Base-by-base conservation (phyloP, 495 filamentous ascomycete species). In the Aspergillus cavernicola region DNA sequence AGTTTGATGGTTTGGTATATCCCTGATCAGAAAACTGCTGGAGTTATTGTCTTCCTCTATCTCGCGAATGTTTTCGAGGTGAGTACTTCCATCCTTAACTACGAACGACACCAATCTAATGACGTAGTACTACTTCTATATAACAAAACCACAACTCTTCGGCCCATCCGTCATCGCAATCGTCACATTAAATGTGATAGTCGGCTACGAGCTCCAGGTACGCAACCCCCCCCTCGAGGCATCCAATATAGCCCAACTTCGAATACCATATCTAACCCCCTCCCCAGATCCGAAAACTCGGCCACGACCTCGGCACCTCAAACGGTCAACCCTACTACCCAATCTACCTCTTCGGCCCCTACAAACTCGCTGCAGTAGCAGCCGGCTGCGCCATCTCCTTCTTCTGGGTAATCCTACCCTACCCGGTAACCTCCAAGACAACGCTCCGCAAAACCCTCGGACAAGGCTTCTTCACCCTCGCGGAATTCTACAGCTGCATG, bases 331-430 rank as follows among this genome's bases (percentile, higher is more conserved):
- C 81, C 3, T 84, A 76, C 57, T 88, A 87, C 54, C 79, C 80
- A 42, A 85, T 85, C 46, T 88, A 86, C 67, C 56, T 79, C 9
- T 76, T 90, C 11, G 86, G 77, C 0, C 86, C 85, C 0, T 87
- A 88, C 64, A 78, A 88, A 22, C 73, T 91, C 0, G 86, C 85
- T 10, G 83, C 80, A 5, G 83, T 90, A 0, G 75, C 79, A 1
- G 85, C 78, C 8, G 88, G 88, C 33, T 78, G 86, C 56, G 69
- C 82, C 0, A 80, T 90, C 10, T 86, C 86, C 11, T 90, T 88
- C 57, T 75, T 91, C 57, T 90, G 87, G 84, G 88, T 87, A 0
- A 79, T 91, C 53, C 85, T 90, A 61, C 88, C 87, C 0, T 87
- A 81, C 45, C 86, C 87, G 0, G 74, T 88, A 29, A 84, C 83